These are phyloP conservation scores for Acorus gramineus DNA, from an alignment of 106 monocot species.

Conservation along the genomic window DNA sequence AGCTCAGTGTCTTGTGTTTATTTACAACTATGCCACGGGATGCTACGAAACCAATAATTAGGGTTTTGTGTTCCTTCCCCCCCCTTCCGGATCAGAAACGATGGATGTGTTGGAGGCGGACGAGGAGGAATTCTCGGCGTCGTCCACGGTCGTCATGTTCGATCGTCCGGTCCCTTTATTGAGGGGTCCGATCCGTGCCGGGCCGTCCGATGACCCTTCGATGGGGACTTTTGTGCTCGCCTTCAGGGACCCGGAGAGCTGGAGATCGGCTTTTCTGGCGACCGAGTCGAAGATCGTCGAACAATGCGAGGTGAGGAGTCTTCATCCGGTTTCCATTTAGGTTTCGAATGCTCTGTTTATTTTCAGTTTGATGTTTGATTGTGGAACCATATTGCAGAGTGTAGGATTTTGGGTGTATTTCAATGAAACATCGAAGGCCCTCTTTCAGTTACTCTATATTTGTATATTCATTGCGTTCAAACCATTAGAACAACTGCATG, in stretches of 20 bases:
- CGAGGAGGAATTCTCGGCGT: conserved; percentile 40
- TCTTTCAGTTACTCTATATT: not conserved
- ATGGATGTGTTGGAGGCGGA: not conserved
- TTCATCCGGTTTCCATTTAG: too few species aligned
- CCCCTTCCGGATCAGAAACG: too few species aligned
- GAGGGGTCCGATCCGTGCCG: conserved; percentile 43
- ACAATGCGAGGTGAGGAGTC: conserved; percentile 58
- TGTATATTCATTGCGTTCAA: not conserved
- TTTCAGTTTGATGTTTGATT: too few species aligned
- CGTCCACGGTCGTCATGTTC: conserved; percentile 67
- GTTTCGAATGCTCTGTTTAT: too few species aligned
- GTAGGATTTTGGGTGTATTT: too few species aligned
- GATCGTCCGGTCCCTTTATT: conserved; percentile 64
- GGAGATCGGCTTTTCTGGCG: conserved; percentile 44
- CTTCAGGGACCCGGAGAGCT: conserved; percentile 41
- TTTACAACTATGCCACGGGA: too few species aligned
- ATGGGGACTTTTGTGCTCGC: conserved; percentile 61
- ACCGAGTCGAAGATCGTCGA: conserved; percentile 51
- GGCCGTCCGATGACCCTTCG: conserved; percentile 32
- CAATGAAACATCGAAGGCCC: not conserved
- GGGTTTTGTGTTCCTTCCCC: too few species aligned
- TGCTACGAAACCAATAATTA: too few species aligned
- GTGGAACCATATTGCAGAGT: too few species aligned
- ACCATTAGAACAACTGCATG: not conserved
- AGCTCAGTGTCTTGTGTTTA: too few species aligned